Evolutionary conservation across 202 grass and related monocot genomes (phyloP).

Genomic region (Carex arenaria): DNA sequence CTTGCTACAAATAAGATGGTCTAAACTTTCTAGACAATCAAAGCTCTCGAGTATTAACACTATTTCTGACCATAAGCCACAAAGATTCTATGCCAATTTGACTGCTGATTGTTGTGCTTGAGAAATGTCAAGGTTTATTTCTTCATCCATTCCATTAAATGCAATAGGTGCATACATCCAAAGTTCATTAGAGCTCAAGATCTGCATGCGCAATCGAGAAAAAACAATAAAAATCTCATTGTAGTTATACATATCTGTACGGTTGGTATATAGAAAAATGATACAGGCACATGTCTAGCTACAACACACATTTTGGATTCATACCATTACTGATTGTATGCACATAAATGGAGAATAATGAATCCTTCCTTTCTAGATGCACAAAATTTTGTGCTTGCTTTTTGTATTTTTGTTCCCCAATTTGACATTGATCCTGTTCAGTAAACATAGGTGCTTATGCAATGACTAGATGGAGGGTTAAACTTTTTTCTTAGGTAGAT

Average conservation of each 20-base stretch:
- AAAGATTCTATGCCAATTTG: neutral
- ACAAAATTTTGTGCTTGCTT: neutral
- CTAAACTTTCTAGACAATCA: constrained; percentile 1
- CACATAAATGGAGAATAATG: neutral
- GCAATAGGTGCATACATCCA: constrained; percentile 76
- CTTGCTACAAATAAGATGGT: neutral
- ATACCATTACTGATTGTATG: neutral
- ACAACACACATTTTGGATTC: neutral
- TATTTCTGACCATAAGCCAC: constrained; percentile 1
- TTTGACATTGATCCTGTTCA: neutral
- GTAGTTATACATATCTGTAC: neutral
- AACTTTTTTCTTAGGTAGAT: neutral
- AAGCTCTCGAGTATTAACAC: neutral
- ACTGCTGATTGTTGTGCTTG: constrained; percentile 19
- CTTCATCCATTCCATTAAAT: constrained; percentile 48
- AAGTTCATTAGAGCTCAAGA: constrained; percentile 67
- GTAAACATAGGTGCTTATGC: neutral
- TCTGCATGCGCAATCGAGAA: constrained; percentile 23
- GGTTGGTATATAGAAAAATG: neutral
- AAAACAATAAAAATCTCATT: neutral
- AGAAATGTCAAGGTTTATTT: constrained; percentile 11
- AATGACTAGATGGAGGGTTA: neutral
- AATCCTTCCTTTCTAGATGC: neutral
- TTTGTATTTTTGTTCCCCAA: neutral
- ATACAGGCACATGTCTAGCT: neutral